A percentile compares a stretch with the other conserved stretches of the same genome.
These are phyloP conservation scores for Orobanche coerulescens DNA, from an alignment of 257 asterid genomes.

Conservation along the genomic window DNA sequence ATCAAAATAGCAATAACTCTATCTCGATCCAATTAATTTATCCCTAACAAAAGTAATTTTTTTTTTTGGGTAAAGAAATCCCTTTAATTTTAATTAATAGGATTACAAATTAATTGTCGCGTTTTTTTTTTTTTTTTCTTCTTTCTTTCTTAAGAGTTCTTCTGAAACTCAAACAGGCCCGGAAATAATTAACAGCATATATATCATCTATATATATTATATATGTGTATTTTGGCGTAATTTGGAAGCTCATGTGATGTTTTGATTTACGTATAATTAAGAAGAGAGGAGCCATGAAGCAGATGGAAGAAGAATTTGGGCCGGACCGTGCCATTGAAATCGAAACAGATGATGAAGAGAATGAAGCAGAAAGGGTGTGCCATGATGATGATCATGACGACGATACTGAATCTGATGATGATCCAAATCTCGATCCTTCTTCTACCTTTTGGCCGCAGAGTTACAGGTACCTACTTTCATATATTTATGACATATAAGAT, in stretches of 20 bases:
- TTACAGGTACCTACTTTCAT: conserved; percentile 71
- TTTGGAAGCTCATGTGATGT: no score
- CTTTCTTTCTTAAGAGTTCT: not conserved
- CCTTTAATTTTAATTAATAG: not conserved
- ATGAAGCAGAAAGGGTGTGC: conserved; percentile 52
- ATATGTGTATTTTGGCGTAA: no score
- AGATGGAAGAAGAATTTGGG: conserved; percentile 55
- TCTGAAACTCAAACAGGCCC: no score
- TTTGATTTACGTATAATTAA: no score
- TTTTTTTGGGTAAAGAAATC: not conserved
- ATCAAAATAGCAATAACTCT: conserved; percentile 23
- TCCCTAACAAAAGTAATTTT: not conserved
- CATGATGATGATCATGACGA: conserved; percentile 31
- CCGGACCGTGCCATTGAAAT: conserved; percentile 54
- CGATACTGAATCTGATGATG: conserved; percentile 57
- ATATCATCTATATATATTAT: no score
- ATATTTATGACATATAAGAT: no score
- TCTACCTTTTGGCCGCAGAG: conserved; percentile 71
- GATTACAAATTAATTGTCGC: no score
- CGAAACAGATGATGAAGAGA: conserved; percentile 79
- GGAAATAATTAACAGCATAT: not conserved
- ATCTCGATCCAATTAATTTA: not conserved
- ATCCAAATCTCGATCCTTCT: conserved; percentile 25
- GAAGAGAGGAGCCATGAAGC: conserved; percentile 57
- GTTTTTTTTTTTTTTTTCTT: no score